Evolutionary conservation across 2,329 filamentous ascomycete species (phyloP).

Genomic region (Fusarium sp.): DNA sequence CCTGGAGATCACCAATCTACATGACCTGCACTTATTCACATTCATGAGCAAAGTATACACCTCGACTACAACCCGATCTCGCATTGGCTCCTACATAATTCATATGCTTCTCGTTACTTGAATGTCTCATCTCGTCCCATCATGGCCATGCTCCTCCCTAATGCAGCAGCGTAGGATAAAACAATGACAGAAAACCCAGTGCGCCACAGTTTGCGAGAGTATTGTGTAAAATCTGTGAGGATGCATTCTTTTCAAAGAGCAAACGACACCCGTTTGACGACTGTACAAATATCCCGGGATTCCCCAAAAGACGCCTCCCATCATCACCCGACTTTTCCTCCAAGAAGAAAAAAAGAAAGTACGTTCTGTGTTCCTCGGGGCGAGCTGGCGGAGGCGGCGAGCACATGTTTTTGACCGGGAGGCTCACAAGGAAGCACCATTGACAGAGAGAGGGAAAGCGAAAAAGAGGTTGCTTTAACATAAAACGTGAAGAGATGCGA

Average conservation of each 20-base stretch:
- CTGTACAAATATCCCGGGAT: constrained; percentile 50
- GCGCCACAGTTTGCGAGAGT: constrained; percentile 41
- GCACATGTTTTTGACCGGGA: constrained; percentile 40
- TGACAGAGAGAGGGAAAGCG: constrained; percentile 45
- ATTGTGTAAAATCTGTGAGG: constrained; percentile 44
- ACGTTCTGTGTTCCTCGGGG: constrained; percentile 46
- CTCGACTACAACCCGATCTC: constrained; percentile 30
- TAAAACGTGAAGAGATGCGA: constrained; percentile 50
- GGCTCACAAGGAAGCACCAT: constrained; percentile 52
- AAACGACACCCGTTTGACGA: constrained; percentile 49
- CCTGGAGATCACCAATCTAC: not conserved
- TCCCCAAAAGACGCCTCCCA: constrained; percentile 52
- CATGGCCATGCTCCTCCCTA: constrained; percentile 34
- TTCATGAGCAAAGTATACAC: constrained; percentile 10
- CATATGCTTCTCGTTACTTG: constrained; percentile 40
- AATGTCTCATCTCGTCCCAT: constrained; percentile 41
- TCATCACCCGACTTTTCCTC: constrained; percentile 51
- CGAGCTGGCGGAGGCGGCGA: constrained; percentile 44
- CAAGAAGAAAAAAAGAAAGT: constrained; percentile 48
- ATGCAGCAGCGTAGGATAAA: constrained; percentile 25
- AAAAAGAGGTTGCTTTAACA: constrained; percentile 47
- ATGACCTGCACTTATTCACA: too few species aligned
- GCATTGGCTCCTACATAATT: constrained; percentile 26
- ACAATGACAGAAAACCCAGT: constrained; percentile 36
- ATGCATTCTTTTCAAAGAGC: constrained; percentile 51